Percentiles rank a stretch among this genome's conserved stretches.
Conservation (phyloP, 2,329 filamentous ascomycete species). For the Botrytis sinoallii region DNA sequence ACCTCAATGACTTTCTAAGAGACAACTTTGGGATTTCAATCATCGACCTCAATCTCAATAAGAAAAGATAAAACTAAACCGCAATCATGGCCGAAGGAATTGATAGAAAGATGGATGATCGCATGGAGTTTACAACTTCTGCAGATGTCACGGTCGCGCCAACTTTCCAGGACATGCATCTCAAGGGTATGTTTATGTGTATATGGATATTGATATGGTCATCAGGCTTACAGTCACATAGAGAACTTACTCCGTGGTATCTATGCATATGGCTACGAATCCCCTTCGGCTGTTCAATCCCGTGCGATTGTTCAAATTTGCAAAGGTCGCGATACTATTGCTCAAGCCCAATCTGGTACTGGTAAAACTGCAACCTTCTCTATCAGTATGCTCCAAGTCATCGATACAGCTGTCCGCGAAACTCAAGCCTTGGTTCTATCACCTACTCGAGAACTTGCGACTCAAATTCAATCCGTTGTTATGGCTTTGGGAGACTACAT, state of each 20-base stretch:
- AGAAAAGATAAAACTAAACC: constrained; percentile 20
- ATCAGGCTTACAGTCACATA: constrained; percentile 42
- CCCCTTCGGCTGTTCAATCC: constrained; percentile 94
- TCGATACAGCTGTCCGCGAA: constrained; percentile 88
- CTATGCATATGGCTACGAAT: constrained; percentile 98
- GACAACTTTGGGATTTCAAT: not conserved
- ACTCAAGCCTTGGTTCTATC: constrained; percentile 94
- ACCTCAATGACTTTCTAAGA: constrained; percentile 2
- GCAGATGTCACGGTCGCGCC: constrained; percentile 96
- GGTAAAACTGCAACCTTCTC: constrained; percentile 97
- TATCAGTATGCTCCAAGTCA: constrained; percentile 93
- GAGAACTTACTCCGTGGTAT: constrained; percentile 92
- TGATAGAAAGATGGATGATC: constrained; percentile 90
- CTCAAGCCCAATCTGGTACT: constrained; percentile 94
- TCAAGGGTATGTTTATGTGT: constrained; percentile 62
- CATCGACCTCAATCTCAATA: constrained; percentile 10
- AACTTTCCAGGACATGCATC: constrained; percentile 87
- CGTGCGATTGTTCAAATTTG: constrained; percentile 98
- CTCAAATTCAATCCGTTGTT: constrained; percentile 96
- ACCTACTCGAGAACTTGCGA: constrained; percentile 92
- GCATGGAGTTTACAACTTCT: constrained; percentile 97
- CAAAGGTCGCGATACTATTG: constrained; percentile 98
- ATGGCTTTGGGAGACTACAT: constrained; percentile 99
- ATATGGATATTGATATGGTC: not conserved
- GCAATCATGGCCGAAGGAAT: constrained; percentile 78